These are phyloP conservation scores for Talinum fruticosum DNA, from an alignment of 148 eudicot genomes.

Conservation along the genomic window DNA sequence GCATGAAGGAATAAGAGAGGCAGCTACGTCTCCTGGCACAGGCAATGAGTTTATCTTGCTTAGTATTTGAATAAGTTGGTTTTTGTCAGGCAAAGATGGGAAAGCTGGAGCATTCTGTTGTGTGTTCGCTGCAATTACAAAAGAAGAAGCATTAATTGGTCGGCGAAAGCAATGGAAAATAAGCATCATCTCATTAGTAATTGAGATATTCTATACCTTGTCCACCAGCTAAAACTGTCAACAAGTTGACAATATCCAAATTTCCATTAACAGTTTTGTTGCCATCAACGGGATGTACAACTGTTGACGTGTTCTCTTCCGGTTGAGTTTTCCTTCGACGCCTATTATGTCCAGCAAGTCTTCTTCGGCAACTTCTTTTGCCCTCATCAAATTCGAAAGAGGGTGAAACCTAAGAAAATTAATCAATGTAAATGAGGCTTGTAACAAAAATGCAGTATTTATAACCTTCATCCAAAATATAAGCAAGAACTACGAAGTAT, in stretches of 20 bases:
- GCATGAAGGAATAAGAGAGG: constrained; percentile 20
- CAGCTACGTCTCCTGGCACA: constrained; percentile 37
- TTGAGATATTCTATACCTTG: constrained; percentile 24
- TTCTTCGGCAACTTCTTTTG: constrained; percentile 90
- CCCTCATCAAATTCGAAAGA: constrained; percentile 92
- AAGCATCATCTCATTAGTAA: background rate
- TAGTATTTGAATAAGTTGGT: constrained; percentile 64
- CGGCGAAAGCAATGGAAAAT: background rate
- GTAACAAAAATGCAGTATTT: background rate
- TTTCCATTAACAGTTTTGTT: constrained; percentile 20
- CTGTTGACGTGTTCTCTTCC: constrained; percentile 45
- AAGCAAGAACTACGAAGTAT: too few relatives aligned
- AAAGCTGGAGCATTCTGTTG: constrained; percentile 37
- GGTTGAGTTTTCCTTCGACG: constrained; percentile 94
- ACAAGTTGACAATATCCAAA: constrained; percentile 35
- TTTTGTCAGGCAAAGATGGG: constrained; percentile 47
- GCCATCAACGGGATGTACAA: constrained; percentile 18
- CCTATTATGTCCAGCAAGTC: constrained; percentile 88
- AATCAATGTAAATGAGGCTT: background rate
- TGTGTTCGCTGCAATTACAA: constrained; percentile 40
- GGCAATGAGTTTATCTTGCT: constrained; percentile 65
- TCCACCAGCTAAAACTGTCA: constrained; percentile 30
- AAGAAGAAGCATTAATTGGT: background rate
- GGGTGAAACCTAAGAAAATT: constrained; percentile 68
- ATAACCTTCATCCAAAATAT: background rate